Evolutionary conservation across 192 early-diverging fungal species (phyloP), one percentile per base, ranked within the genome.

Genomic region (Rhizophagus clarus): DNA sequence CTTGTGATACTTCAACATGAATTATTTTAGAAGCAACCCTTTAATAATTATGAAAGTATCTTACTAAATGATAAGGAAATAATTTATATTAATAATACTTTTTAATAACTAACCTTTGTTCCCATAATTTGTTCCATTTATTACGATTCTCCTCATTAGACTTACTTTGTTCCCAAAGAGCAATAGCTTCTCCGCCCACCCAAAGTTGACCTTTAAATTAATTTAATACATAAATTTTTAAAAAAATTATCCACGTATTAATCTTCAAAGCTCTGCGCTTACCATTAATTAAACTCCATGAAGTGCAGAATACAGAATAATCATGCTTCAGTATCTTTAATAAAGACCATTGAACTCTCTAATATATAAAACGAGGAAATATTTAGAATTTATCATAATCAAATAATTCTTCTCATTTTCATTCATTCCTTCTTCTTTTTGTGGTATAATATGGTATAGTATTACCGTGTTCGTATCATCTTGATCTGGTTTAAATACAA

Each of bases 1-100:
- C 88, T 17, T 91, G 90, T 17, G 91, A 90, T 79, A 93, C 91
- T 47, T 91, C 83, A 7, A 85, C 87, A 20, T 84, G 73, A 47
- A 84, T 84, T 56, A 88, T 80, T 49, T 81, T 67, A 10, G 84
- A 69, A 2, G 84, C 83, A 26, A 84, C 85, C 26, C 84, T 88
- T 63, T 22, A 5, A 40, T 9, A 79, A 51, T n/a, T 49, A 66
- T 29, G 28, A 37, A 40, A 56, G 32, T 14, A 61, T 31, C n/a
- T 29, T 22, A 34, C n/a, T 47, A 74, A 63, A 32, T 47, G 56
- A 14, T 51, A 69, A 49, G 42, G 40, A 7, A 8, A n/a, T n/a
- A 32, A 49, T 5, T 75, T 20, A 51, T 12, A 63, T 5, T 29
- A 40, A n/a, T 17, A 17, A 34, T 14, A 15, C 1, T 24, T 40